These are phyloP conservation scores for Rhododendron mucronatum DNA, from an alignment of 148 eudicot species.

Conservation along the genomic window DNA sequence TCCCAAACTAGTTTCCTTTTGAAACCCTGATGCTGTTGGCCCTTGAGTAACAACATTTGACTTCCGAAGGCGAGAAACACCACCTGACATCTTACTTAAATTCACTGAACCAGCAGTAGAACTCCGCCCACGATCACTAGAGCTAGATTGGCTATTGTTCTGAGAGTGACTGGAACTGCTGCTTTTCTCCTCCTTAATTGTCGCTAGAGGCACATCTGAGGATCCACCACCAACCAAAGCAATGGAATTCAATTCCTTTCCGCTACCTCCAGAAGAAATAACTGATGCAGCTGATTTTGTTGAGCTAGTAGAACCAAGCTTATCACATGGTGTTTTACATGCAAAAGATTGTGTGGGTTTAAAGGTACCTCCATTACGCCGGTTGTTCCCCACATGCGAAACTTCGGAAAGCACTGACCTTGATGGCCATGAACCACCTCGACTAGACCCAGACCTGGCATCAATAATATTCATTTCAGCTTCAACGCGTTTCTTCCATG, in stretches of 20 bases:
- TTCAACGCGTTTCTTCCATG: slow-evolving; percentile 98
- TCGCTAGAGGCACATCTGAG: slow-evolving; percentile 43
- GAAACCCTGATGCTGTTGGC: slow-evolving; percentile 25
- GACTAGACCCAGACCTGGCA: slow-evolving; percentile 52
- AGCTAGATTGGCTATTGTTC: slow-evolving; percentile 59
- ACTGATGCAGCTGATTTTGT: slow-evolving; percentile 30
- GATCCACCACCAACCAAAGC: slow-evolving; percentile 27
- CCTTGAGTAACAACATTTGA: slow-evolving; percentile 28
- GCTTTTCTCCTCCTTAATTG: slow-evolving; percentile 65
- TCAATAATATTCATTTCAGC: slow-evolving; percentile 84
- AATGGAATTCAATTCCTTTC: slow-evolving; percentile 31
- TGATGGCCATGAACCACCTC: slow-evolving; percentile 54
- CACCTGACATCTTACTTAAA: slow-evolving; percentile 5
- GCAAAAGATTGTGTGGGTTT: slow-evolving; percentile 48
- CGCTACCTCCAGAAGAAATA: slow-evolving; percentile 25
- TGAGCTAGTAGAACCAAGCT: slow-evolving; percentile 36
- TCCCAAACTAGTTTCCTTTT: slow-evolving; percentile 37
- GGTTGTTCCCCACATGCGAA: slow-evolving; percentile 39
- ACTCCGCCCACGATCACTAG: slow-evolving; percentile 55
- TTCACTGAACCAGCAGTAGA: slow-evolving; percentile 22
- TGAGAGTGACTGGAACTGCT: slow-evolving; percentile 76
- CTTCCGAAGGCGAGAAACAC: slow-evolving; percentile 36
- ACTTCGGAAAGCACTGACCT: slow-evolving; percentile 55
- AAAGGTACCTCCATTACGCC: slow-evolving; percentile 48
- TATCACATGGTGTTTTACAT: slow-evolving; percentile 42